These are phyloP conservation scores for Sisymbrium irio DNA, from an alignment of 345 rosid genomes.

Conservation along the genomic window DNA sequence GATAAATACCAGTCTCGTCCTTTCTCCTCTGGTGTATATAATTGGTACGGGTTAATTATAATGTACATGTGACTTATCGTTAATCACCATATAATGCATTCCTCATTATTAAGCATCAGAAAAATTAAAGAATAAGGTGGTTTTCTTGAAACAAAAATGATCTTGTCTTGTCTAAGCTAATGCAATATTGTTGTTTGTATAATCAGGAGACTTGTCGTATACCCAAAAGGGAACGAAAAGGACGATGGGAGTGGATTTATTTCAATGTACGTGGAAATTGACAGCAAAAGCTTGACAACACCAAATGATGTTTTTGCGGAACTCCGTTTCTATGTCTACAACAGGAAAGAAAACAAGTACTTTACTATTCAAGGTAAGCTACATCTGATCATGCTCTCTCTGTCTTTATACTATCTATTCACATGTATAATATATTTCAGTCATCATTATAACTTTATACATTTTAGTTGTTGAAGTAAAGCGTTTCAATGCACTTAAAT, in stretches of 20 bases:
- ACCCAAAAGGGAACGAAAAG: constrained; percentile 4
- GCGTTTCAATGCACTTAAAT: constrained; percentile 7
- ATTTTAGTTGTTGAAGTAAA: not conserved
- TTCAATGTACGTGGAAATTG: constrained; percentile 10
- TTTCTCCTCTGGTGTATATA: constrained; percentile 11
- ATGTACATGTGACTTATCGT: too few relatives aligned
- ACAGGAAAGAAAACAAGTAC: not conserved
- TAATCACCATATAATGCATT: too few relatives aligned
- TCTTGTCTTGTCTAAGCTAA: too few relatives aligned
- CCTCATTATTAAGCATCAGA: too few relatives aligned
- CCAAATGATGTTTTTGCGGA: not conserved
- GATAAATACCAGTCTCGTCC: constrained; percentile 6
- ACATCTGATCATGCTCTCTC: not conserved
- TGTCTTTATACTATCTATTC: too few relatives aligned
- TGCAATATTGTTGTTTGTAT: not conserved
- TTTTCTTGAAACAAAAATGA: too few relatives aligned
- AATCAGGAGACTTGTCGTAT: constrained; percentile 10
- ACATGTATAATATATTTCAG: too few relatives aligned
- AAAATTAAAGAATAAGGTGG: too few relatives aligned
- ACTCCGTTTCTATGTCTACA: constrained; percentile 5
- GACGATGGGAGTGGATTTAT: constrained; percentile 3
- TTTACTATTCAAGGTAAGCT: not conserved
- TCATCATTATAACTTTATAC: not conserved
- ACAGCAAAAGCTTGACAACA: not conserved
- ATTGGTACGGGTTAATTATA: not conserved